phyloP scores from a whole-genome alignment of 2,329 filamentous ascomycete genomes.

The Arthrobotrys pseudoclavata region DNA sequence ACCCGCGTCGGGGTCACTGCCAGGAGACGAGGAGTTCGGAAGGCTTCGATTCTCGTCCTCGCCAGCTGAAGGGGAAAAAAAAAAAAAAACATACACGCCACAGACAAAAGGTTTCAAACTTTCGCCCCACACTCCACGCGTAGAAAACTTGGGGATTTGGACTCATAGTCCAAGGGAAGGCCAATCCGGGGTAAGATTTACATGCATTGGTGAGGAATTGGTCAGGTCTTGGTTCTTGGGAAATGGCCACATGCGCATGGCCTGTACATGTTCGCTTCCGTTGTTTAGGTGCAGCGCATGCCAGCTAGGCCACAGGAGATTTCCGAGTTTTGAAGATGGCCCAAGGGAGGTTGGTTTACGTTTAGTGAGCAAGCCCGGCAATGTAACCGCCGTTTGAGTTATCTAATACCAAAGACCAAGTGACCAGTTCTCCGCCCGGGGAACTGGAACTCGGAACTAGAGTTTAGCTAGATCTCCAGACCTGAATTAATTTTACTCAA shows the following conservation, averaged over 20 bases:
- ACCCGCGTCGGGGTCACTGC: conserved; percentile 31
- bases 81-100: conserved; percentile 23
- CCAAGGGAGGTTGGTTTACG: conserved; percentile 18
- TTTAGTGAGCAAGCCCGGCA: conserved; percentile 22
- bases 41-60: not conserved
- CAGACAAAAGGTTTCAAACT: conserved; percentile 17
- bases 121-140: conserved; percentile 58
- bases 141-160: conserved; percentile 29
- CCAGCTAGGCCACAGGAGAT: conserved; percentile 30
- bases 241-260: conserved; percentile 45
- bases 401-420: conserved; percentile 14
- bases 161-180: conserved; percentile 15
- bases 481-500: conserved; percentile 41
- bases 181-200: conserved; percentile 55
- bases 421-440: conserved; percentile 53
- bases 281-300: conserved; percentile 16
- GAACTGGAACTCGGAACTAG: conserved; percentile 37
- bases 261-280: conserved; percentile 36
- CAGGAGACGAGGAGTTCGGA: conserved; percentile 32
- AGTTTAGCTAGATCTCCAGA: conserved; percentile 28
- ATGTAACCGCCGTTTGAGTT: conserved; percentile 25
- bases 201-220: conserved; percentile 34
- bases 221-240: conserved; percentile 38
- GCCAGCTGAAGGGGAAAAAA: conserved; percentile 7
- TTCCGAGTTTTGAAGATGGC: conserved; percentile 30